These are phyloP conservation scores for Voacanga thouarsii DNA, from an alignment of 257 asterid genomes.

Conservation along the genomic window DNA sequence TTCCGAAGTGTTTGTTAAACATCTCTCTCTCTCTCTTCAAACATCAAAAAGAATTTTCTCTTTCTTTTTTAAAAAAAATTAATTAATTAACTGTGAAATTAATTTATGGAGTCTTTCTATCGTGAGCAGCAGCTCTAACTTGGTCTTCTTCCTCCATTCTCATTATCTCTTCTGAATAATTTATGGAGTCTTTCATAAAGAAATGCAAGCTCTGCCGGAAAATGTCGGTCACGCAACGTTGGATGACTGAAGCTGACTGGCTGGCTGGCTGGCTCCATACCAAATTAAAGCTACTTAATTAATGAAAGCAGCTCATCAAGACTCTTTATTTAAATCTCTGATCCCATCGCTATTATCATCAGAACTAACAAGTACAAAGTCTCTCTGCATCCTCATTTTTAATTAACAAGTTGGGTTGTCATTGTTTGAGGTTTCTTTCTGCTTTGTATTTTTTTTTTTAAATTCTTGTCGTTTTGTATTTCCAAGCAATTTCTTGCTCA, in stretches of 20 bases:
- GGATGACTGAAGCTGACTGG: neutral
- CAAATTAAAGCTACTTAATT: neutral
- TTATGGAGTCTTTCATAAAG: neutral
- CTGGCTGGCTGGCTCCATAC: constrained; percentile 14
- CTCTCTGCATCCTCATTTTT: neutral
- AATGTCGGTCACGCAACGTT: constrained; percentile 26
- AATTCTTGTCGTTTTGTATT: neutral
- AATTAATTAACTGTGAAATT: too few species aligned
- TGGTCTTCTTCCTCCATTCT: neutral
- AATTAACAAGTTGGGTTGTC: neutral
- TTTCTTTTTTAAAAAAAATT: too few species aligned
- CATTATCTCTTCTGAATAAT: neutral
- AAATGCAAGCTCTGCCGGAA: constrained; percentile 9
- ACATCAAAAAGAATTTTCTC: neutral
- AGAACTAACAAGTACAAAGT: constrained; percentile 18
- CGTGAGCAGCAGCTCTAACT: neutral
- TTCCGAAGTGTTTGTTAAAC: constrained; percentile 17
- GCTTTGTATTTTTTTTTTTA: too few species aligned
- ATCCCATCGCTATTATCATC: constrained; percentile 26
- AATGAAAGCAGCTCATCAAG: constrained; percentile 19
- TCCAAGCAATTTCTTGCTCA: neutral
- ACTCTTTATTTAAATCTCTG: constrained; percentile 14
- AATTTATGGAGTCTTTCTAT: too few species aligned
- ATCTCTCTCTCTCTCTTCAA: constrained; percentile 13
- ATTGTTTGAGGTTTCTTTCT: neutral